Evolutionary conservation across 768 basidiomycete species (phyloP).

Genomic region (Amanita fuliginea): DNA sequence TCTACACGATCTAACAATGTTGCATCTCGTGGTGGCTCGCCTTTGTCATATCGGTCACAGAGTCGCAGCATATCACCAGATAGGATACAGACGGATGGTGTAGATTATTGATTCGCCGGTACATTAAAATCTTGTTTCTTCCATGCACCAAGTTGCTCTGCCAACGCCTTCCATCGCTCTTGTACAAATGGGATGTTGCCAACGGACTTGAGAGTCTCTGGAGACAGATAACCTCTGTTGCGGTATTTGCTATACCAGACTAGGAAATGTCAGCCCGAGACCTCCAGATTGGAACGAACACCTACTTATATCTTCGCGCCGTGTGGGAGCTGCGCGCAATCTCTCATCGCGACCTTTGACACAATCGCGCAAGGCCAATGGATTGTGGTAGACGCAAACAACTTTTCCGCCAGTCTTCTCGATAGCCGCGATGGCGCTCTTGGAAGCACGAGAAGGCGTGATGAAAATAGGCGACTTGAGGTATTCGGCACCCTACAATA

Average conservation of each 20-base stretch:
- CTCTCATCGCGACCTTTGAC: slow-evolving; percentile 64
- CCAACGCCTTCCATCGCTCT: slow-evolving; percentile 58
- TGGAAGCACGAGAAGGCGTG: slow-evolving; percentile 74
- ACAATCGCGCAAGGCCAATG: slow-evolving; percentile 70
- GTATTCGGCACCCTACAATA: slow-evolving; percentile 48
- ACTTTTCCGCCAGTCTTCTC: slow-evolving; percentile 76
- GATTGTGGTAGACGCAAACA: slow-evolving; percentile 87
- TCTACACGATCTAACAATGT: slow-evolving; percentile 41
- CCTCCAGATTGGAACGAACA: slow-evolving; percentile 8
- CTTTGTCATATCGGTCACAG: slow-evolving; percentile 41
- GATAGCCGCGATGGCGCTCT: slow-evolving; percentile 76
- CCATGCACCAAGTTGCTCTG: slow-evolving; percentile 51
- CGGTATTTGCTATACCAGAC: slow-evolving; percentile 70
- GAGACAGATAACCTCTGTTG: slow-evolving; percentile 70
- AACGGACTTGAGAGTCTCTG: slow-evolving; percentile 40
- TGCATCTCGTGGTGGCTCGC: slow-evolving; percentile 44
- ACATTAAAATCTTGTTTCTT: slow-evolving; percentile 30
- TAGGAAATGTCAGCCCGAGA: slow-evolving; percentile 16
- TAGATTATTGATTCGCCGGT: slow-evolving; percentile 30
- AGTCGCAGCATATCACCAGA: slow-evolving; percentile 50
- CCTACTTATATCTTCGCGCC: slow-evolving; percentile 76
- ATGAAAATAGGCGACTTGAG: slow-evolving; percentile 69
- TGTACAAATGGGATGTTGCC: slow-evolving; percentile 46
- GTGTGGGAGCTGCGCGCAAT: slow-evolving; percentile 69
- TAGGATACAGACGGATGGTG: slow-evolving; percentile 32